phyloP scores from a whole-genome alignment of 306 rosid species.

The Pterocarpus macrocarpus region DNA sequence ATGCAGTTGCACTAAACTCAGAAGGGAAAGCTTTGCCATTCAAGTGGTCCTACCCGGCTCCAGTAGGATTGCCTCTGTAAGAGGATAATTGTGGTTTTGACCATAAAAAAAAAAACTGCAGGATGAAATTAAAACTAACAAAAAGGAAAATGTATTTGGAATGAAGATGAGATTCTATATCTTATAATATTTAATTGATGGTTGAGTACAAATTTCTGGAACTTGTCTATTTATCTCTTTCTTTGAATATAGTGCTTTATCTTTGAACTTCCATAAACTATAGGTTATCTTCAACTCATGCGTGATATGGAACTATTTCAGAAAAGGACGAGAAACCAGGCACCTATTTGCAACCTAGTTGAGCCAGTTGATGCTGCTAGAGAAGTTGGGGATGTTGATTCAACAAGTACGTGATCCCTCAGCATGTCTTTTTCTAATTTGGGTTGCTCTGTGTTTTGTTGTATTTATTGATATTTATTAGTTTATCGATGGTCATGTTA shows the following conservation, averaged over 20 bases:
- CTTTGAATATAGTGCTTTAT: constrained; percentile 24
- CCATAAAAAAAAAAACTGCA: not conserved
- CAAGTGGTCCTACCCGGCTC: no score
- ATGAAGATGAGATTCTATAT: not conserved
- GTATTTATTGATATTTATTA: constrained; percentile 18
- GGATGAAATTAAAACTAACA: constrained; percentile 22
- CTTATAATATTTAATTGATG: constrained; percentile 8
- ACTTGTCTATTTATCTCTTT: constrained; percentile 17
- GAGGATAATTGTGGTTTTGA: no score
- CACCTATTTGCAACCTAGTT: constrained; percentile 49
- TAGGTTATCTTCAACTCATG: constrained; percentile 46
- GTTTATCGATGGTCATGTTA: constrained; percentile 19
- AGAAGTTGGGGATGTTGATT: constrained; percentile 56
- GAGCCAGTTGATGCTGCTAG: constrained; percentile 58
- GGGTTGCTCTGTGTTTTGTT: constrained; percentile 26
- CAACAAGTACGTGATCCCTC: constrained; percentile 59
- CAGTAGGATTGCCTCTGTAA: no score
- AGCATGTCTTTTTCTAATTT: constrained; percentile 22
- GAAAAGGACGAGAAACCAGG: constrained; percentile 60
- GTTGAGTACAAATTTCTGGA: constrained; percentile 22
- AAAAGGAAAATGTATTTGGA: not conserved
- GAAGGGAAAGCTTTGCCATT: no score
- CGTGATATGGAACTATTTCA: constrained; percentile 55
- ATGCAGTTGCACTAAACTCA: no score
- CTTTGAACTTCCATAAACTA: constrained; percentile 8